Evolutionary conservation across 192 early-diverging fungal species (phyloP).

Genomic region (Coemansia sp.): DNA sequence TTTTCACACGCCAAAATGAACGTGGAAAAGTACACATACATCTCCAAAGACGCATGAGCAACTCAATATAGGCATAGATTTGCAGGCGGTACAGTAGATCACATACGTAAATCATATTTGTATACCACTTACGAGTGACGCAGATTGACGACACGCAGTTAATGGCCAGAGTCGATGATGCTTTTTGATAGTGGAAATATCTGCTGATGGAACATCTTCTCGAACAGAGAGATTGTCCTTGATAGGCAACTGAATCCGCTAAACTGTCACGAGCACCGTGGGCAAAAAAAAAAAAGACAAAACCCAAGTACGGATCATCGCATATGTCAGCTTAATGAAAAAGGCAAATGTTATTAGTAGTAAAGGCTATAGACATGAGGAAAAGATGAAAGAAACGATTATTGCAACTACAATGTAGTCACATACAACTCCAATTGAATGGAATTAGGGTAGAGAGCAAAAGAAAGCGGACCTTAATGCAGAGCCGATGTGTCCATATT

Average conservation of each 20-base stretch:
- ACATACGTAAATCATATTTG: too few relatives aligned
- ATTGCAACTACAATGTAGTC: not conserved
- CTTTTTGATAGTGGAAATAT: too few relatives aligned
- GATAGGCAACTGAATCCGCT: not conserved
- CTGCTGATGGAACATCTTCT: too few relatives aligned
- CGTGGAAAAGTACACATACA: too few relatives aligned
- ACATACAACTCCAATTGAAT: conserved; percentile 1
- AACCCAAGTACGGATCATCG: not conserved
- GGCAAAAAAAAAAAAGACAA: not conserved
- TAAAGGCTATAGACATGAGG: not conserved
- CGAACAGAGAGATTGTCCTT: not conserved
- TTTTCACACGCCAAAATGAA: too few relatives aligned
- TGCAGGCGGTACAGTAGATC: too few relatives aligned
- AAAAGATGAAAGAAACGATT: not conserved
- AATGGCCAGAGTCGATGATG: too few relatives aligned
- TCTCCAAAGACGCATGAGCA: too few relatives aligned
- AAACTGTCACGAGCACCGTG: not conserved
- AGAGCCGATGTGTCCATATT: conserved; percentile 28
- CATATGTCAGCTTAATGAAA: not conserved
- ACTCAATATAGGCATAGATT: too few relatives aligned
- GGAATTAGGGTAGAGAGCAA: not conserved
- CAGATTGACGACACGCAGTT: too few relatives aligned
- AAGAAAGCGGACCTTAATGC: not conserved
- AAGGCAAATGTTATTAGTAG: not conserved
- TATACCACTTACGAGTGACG: too few relatives aligned